Evolutionary conservation across 2,329 filamentous ascomycete species (phyloP), one percentile per base, ranked within the genome.

Genomic region (Arthrobotrys megalospora): DNA sequence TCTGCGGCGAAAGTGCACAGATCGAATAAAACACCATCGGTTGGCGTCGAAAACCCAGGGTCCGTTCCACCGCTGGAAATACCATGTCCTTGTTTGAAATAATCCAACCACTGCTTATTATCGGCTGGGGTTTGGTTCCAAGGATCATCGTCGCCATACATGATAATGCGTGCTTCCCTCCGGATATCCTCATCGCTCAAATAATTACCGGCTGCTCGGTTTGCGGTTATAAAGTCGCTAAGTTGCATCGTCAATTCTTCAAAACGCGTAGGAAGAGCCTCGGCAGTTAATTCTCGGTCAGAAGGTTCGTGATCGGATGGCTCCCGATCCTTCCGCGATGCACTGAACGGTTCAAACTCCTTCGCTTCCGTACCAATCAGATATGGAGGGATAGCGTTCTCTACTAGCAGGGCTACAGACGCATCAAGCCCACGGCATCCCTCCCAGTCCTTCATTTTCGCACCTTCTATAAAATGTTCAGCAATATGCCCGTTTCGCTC

Each of bases 361-460:
- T 69, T 52, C 0, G 80, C 80, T 43, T 84, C 83, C 0, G 62
- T 48, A 81, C 82, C 83, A 82, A 84, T 85, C 87, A 85, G 87
- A 90, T 88, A 91, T 62, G 89, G 89, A 67, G 89, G 90, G 73
- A 91, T 90, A 55, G 89, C 89, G 82, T 91, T 91, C 83, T 91
- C 89, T 81, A 91, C 88, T 85, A 90, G 88, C 79, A 89, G 86
- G 80, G 90, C 85, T 48, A 91, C 87, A 41, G 88, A 87, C 32
- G 85, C 85, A 69, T 91, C 89, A 79, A 91, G 91, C 86, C 90
- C 90, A 89, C 89, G 91, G 83, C 90, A 89, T 85, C 90, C 90
- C 86, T 90, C 90, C 90, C 90, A 91, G 83, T 91, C 88, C 79
- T 88, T 88, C 89, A 91, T 91, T 81, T 88, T 89, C 80, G 87